Base-by-base conservation (phyloP, 2,329 filamentous ascomycete species). In the Cryphonectria naterciae region DNA sequence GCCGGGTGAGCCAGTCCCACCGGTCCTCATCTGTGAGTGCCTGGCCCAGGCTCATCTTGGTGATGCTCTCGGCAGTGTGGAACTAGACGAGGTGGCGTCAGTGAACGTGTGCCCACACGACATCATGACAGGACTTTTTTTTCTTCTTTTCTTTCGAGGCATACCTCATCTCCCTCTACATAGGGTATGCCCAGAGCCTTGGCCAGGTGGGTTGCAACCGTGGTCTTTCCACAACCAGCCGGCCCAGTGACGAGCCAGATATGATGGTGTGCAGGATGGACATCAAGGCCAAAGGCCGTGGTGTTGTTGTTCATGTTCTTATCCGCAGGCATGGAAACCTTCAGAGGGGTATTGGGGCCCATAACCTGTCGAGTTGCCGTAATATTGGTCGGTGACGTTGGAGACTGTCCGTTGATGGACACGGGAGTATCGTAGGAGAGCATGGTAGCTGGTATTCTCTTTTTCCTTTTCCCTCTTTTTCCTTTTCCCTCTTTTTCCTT, bases 1-100 rank as follows among this genome's bases (percentile, higher is more conserved):
- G 86, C 17, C 86, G 85, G 63, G 92, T 93, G 74, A 99, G 90
- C 96, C 96, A 99, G 84, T 98, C 95, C 96, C 96, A 98, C 74
- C 96, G 92, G 82, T 99, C 96, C 72, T 91, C 91, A 79, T 99
- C 96, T 69, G 93, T 97, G 49, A 99, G 86, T 2, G 96, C 94
- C 70, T 90, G 91, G 75, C 93, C 93, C 75, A 86, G 87, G 78
- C 88, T 86, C 96, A 99, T 99, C 83, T 98, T 99, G 68, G 95
- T 91, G 76, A 95, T 91, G 82, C 95, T 98, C 77, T 92, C 86
- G 43, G 87, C 83, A 0, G 93, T 90, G 75, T 94, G 93, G 79
- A 91, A 97, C 89, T 92, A 75, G 43, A 32, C 32, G 32, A 63
- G 22, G n/a, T n/a, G 1, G 1, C 32, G n/a, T 66, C 66, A 71